A percentile compares a stretch with the other conserved stretches of the same genome.
phyloP scores from a whole-genome alignment of 768 basidiomycete species.

The Exidia glandulosa region DNA sequence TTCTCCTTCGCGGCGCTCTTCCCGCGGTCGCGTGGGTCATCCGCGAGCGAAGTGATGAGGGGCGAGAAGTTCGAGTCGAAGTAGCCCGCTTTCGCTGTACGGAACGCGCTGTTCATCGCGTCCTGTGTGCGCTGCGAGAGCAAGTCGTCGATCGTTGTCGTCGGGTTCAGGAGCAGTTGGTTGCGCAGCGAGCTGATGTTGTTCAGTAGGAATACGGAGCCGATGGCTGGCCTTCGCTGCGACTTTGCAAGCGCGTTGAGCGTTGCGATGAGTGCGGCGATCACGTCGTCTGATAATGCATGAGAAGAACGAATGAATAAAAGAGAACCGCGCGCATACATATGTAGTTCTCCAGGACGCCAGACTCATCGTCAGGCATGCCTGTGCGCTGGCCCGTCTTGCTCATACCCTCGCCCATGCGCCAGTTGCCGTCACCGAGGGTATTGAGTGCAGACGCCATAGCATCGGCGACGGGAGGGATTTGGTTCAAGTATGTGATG shows the following conservation, averaged over 20 bases:
- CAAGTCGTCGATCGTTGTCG: conserved; percentile 34
- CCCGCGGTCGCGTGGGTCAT: conserved; percentile 34
- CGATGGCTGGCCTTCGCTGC: conserved; percentile 44
- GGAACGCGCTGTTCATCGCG: conserved; percentile 54
- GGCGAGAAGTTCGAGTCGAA: conserved; percentile 77
- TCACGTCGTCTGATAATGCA: conserved; percentile 50
- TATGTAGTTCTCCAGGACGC: conserved; percentile 63
- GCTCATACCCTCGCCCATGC: conserved; percentile 72
- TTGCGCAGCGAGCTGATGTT: conserved; percentile 62
- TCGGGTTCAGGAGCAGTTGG: conserved; percentile 43
- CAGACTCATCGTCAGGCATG: conserved; percentile 25
- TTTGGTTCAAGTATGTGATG: conserved; percentile 52
- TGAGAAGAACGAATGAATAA: background rate
- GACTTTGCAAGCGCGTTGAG: conserved; percentile 50
- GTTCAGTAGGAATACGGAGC: conserved; percentile 70
- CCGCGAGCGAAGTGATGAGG: conserved; percentile 49
- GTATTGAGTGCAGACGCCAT: conserved; percentile 54
- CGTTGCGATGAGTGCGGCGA: conserved; percentile 50
- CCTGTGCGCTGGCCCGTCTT: conserved; percentile 41
- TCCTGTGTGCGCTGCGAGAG: conserved; percentile 55
- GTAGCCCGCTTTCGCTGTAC: conserved; percentile 74
- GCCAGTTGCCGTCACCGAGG: conserved; percentile 84
- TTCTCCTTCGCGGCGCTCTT: conserved; percentile 68
- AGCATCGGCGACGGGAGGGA: conserved; percentile 60
- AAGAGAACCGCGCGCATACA: conserved; percentile 33